Conservation (phyloP, 2,329 filamentous ascomycete genomes). For the Colletotrichum simmondsii region DNA sequence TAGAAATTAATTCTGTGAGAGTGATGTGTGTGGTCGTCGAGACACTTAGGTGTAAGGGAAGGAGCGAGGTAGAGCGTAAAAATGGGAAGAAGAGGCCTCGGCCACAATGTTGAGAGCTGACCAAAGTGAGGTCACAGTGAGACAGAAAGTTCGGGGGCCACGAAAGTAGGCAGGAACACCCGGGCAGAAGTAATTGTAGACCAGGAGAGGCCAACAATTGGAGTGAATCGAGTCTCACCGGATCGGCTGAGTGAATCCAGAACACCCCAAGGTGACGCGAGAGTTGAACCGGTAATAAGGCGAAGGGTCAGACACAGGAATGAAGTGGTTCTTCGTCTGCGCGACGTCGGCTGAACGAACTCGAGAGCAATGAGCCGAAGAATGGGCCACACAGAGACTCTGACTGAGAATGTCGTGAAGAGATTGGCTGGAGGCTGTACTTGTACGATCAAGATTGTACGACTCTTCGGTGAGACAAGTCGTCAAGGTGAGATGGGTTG, state of each 20-base stretch:
- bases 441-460: constrained; percentile 27
- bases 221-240: constrained; percentile 14
- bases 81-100: neutral
- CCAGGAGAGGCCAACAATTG: neutral
- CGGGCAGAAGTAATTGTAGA: constrained; percentile 9
- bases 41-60: neutral
- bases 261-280: constrained; percentile 15
- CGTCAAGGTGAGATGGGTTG: constrained; percentile 18
- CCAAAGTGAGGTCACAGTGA: constrained; percentile 18
- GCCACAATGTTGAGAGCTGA: constrained; percentile 7
- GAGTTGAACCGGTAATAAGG: constrained; percentile 6
- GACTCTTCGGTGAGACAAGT: constrained; percentile 15
- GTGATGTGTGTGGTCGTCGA: constrained; percentile 5
- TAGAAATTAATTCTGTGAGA: neutral
- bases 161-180: constrained; percentile 25
- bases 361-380: constrained; percentile 17
- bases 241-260: constrained; percentile 11
- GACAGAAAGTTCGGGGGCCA: constrained; percentile 23
- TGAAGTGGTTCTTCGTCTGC: constrained; percentile 8
- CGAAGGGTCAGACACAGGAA: neutral
- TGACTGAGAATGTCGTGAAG: constrained; percentile 12
- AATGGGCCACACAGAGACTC: constrained; percentile 14
- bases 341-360: constrained; percentile 18
- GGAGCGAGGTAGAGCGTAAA: neutral
- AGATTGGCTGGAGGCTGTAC: constrained; percentile 6